Percentiles rank a stretch among this genome's conserved stretches.
These are phyloP conservation scores for Penicillium cataractarum DNA, from an alignment of 495 filamentous ascomycete species.

Conservation along the genomic window DNA sequence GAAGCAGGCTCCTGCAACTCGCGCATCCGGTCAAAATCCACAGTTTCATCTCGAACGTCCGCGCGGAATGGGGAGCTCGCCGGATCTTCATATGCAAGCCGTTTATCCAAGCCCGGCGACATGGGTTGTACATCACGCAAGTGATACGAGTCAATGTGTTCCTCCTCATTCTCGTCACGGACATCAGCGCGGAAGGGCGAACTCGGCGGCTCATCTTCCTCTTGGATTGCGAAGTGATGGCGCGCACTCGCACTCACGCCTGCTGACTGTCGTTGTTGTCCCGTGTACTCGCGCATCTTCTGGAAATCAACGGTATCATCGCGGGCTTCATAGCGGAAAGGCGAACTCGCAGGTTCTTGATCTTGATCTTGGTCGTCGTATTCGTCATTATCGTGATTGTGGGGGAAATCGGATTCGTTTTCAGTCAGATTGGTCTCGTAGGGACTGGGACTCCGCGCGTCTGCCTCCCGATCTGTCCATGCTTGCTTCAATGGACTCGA, in stretches of 20 bases:
- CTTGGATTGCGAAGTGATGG: constrained; percentile 2
- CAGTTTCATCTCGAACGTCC: constrained; percentile 8
- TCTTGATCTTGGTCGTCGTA: constrained; percentile 27
- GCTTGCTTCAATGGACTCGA: constrained; percentile 42
- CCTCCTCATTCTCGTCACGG: constrained; percentile 2
- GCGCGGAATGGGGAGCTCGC: constrained; percentile 41
- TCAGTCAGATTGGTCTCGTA: constrained; percentile 16
- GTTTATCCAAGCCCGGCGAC: constrained; percentile 26
- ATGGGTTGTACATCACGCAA: constrained; percentile 28
- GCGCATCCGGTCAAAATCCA: constrained; percentile 4
- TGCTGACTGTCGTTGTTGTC: not conserved
- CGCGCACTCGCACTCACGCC: not conserved
- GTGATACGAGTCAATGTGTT: constrained; percentile 17
- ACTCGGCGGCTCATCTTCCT: constrained; percentile 32
- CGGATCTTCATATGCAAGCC: constrained; percentile 16
- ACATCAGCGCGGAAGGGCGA: constrained; percentile 38
- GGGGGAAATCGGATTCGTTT: constrained; percentile 15
- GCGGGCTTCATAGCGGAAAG: constrained; percentile 40
- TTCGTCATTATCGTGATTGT: constrained; percentile 22
- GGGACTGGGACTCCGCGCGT: constrained; percentile 14
- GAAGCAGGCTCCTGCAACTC: constrained; percentile 5
- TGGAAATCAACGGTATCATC: constrained; percentile 47
- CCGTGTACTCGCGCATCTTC: constrained; percentile 23
- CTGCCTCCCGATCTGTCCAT: constrained; percentile 19
- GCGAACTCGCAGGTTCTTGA: constrained; percentile 39